phyloP scores from a whole-genome alignment of 2,329 filamentous ascomycete genomes.

The Neonectria faginata region DNA sequence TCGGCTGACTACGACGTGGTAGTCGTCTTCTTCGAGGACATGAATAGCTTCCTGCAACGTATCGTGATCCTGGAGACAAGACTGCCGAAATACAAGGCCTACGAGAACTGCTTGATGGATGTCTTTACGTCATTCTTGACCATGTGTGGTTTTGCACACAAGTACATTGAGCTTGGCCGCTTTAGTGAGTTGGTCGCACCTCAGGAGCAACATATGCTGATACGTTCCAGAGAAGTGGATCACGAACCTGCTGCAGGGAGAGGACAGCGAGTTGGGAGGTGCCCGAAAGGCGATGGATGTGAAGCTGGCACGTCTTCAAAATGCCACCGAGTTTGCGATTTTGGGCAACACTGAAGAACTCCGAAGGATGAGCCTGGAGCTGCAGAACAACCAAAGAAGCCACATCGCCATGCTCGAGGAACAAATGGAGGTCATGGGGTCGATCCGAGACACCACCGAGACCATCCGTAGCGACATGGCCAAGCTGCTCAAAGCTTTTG shows the following conservation, averaged over 20 bases:
- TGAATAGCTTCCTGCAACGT: slow-evolving; percentile 52
- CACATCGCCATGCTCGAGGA: slow-evolving; percentile 44
- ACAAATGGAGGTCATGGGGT: slow-evolving; percentile 42
- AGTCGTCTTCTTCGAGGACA: slow-evolving; percentile 53
- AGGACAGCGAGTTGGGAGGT: slow-evolving; percentile 47
- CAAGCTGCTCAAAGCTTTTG: slow-evolving; percentile 44
- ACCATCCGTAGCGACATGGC: slow-evolving; percentile 45
- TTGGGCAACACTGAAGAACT: slow-evolving; percentile 49
- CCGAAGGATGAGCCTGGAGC: slow-evolving; percentile 43
- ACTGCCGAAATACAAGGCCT: slow-evolving; percentile 46
- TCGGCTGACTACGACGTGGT: slow-evolving; percentile 54
- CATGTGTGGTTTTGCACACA: slow-evolving; percentile 50
- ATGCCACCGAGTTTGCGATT: slow-evolving; percentile 50
- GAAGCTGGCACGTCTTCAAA: slow-evolving; percentile 44
- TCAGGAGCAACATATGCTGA: slow-evolving; percentile 1
- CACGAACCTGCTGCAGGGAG: slow-evolving; percentile 45
- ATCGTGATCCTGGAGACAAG: slow-evolving; percentile 50
- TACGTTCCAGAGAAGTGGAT: slow-evolving; percentile 46
- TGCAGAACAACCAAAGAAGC: slow-evolving; percentile 42
- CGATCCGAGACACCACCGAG: slow-evolving; percentile 44
- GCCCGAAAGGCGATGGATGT: slow-evolving; percentile 48
- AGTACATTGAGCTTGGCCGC: slow-evolving; percentile 50
- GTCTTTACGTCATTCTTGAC: slow-evolving; percentile 51
- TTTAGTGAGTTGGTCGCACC: slow-evolving; percentile 41
- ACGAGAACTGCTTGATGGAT: slow-evolving; percentile 51